phyloP scores from a whole-genome alignment of 2,329 filamentous ascomycete species.

The Fusarium buxicola region DNA sequence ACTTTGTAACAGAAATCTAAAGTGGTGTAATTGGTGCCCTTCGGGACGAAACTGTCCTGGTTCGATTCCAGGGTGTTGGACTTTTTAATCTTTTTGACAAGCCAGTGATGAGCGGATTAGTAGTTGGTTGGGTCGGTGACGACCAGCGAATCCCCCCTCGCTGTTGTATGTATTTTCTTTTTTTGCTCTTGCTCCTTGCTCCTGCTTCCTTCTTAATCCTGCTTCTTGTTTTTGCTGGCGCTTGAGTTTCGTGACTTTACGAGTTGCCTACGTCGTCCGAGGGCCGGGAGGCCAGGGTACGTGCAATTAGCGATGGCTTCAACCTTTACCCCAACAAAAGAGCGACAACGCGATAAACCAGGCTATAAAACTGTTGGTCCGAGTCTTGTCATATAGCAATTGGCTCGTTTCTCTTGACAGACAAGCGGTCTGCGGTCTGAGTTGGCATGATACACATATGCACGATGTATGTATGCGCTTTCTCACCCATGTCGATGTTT shows the following conservation, averaged over 20 bases:
- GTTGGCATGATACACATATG: conserved; percentile 45
- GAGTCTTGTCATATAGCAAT: conserved; percentile 30
- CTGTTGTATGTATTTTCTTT: no score
- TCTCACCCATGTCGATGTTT: conserved; percentile 31
- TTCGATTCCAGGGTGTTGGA: no score
- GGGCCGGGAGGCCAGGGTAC: background rate
- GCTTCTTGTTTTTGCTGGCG: background rate
- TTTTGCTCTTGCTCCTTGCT: background rate
- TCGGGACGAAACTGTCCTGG: no score
- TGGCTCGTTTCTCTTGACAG: conserved; percentile 25
- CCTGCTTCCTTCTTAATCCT: background rate
- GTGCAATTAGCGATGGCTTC: conserved; percentile 6
- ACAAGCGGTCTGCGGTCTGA: conserved; percentile 46
- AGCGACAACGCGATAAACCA: conserved; percentile 26
- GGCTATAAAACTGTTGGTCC: conserved; percentile 9
- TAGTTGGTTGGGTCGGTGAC: no score
- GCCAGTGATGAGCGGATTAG: no score
- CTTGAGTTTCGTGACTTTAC: background rate
- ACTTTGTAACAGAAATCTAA: no score
- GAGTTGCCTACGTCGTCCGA: background rate
- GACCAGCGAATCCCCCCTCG: no score
- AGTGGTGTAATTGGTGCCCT: no score
- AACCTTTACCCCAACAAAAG: conserved; percentile 22
- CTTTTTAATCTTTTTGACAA: no score
- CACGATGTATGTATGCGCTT: conserved; percentile 36